Conservation (phyloP, 2,329 filamentous ascomycete species). For the Venturia aucupariae region DNA sequence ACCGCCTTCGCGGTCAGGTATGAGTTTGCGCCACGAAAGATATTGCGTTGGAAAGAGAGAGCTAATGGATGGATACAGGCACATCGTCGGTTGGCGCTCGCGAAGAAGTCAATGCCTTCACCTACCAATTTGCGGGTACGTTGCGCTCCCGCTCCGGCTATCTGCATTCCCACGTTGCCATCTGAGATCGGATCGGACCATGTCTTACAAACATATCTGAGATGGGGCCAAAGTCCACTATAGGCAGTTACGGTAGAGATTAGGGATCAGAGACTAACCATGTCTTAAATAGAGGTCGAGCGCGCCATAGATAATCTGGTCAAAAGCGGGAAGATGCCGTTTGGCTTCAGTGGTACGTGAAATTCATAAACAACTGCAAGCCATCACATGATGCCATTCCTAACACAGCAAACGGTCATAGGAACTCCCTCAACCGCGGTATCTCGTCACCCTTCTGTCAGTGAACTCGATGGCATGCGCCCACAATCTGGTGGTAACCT, state of each 20-base stretch:
- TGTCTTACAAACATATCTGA: constrained; percentile 2
- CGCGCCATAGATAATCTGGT: constrained; percentile 89
- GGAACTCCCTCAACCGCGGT: constrained; percentile 35
- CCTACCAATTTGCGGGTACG: constrained; percentile 72
- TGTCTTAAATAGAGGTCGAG: constrained; percentile 70
- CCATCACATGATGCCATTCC: constrained; percentile 52
- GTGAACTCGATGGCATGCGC: constrained; percentile 71
- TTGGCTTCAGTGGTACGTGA: constrained; percentile 42
- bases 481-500: constrained; percentile 68
- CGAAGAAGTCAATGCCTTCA: constrained; percentile 70
- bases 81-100: constrained; percentile 58
- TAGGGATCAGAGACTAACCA: not conserved
- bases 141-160: constrained; percentile 38
- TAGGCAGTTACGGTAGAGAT: constrained; percentile 1
- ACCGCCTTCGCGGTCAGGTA: constrained; percentile 63
- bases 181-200: not conserved
- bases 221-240: constrained; percentile 4
- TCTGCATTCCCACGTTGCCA: constrained; percentile 6
- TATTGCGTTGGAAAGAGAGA: constrained; percentile 22
- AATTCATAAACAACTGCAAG: constrained; percentile 35
- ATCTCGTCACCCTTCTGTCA: constrained; percentile 73
- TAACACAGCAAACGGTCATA: constrained; percentile 13
- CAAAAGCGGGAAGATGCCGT: constrained; percentile 86
- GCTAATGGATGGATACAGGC: constrained; percentile 41
- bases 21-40: constrained; percentile 20